phyloP scores from a whole-genome alignment of 1,284 basidiomycete genomes.

The Trichosporon sp. region DNA sequence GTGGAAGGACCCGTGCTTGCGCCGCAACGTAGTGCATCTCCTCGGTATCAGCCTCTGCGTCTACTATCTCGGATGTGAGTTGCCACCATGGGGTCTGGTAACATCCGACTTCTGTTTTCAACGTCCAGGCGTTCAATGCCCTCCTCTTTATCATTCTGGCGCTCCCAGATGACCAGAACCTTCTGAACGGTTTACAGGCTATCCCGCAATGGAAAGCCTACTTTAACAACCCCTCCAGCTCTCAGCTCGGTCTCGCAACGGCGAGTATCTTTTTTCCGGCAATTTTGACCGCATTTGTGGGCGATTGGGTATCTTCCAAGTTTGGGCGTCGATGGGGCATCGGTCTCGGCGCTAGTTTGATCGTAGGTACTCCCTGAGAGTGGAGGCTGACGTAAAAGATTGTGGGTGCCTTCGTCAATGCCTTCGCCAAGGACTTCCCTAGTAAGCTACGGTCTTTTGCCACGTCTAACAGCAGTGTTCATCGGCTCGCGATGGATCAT shows the following conservation, averaged over 20 bases:
- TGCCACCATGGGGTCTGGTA: too few species aligned
- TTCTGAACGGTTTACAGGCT: slow-evolving; percentile 38
- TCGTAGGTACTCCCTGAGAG: slow-evolving; percentile 21
- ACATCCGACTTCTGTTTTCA: too few species aligned
- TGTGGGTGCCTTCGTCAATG: slow-evolving; percentile 32
- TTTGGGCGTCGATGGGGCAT: slow-evolving; percentile 37
- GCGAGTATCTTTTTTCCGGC: slow-evolving; percentile 41
- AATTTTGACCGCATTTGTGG: slow-evolving; percentile 36
- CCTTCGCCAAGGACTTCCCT: slow-evolving; percentile 28
- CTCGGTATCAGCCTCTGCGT: slow-evolving; percentile 30
- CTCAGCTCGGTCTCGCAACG: slow-evolving; percentile 37
- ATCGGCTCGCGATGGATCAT: slow-evolving; percentile 37
- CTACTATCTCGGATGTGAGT: slow-evolving; percentile 33
- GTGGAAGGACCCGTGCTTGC: slow-evolving; percentile 32
- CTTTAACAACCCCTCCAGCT: slow-evolving; percentile 36
- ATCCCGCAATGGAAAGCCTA: slow-evolving; percentile 39
- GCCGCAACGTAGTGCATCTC: slow-evolving; percentile 30
- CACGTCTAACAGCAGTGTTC: slow-evolving; percentile 24
- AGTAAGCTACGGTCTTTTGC: not conserved
- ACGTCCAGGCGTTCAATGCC: too few species aligned
- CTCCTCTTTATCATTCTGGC: too few species aligned
- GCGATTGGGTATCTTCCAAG: slow-evolving; percentile 32
- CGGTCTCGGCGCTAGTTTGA: slow-evolving; percentile 35
- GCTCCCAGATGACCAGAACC: slow-evolving; percentile 35
- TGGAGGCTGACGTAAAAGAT: slow-evolving; percentile 24